These are phyloP conservation scores for Aspergillus coremiiformis DNA, from an alignment of 495 filamentous ascomycete genomes.

Conservation along the genomic window DNA sequence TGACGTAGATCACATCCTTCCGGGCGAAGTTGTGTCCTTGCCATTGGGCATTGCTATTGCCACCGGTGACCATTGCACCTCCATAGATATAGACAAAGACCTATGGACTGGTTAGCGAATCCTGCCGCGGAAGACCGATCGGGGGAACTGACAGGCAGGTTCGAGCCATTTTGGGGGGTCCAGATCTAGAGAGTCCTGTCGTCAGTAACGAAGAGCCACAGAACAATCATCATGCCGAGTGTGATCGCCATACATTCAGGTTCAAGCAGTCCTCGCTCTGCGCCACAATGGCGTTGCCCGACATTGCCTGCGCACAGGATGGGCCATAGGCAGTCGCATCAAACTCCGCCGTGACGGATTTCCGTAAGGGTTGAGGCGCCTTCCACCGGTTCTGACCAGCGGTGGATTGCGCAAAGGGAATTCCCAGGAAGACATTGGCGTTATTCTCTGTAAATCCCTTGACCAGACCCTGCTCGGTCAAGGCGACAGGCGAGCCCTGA, in stretches of 20 bases:
- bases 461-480: constrained; percentile 12
- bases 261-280: constrained; percentile 25
- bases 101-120: neutral
- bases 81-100: constrained; percentile 25
- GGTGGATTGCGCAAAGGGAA: constrained; percentile 23
- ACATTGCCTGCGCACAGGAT: constrained; percentile 22
- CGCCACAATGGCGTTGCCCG: constrained; percentile 15
- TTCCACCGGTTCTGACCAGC: constrained; percentile 24
- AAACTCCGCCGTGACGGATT: constrained; percentile 8
- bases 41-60: constrained; percentile 20
- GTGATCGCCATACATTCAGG: constrained; percentile 16
- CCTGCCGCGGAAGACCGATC: too few relatives aligned
- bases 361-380: constrained; percentile 12
- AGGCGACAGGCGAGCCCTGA: constrained; percentile 4
- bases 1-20: constrained; percentile 26
- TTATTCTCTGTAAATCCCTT: constrained; percentile 17
- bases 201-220: neutral
- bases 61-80: constrained; percentile 21
- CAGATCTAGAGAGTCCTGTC: constrained; percentile 4
- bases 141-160: constrained; percentile 12
- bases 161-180: constrained; percentile 8
- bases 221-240: neutral
- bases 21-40: constrained; percentile 23
- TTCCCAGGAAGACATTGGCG: constrained; percentile 22
- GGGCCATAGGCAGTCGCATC: constrained; percentile 19